Conservation (phyloP, 148 eudicot genomes). For the Persicaria tinctoria region DNA sequence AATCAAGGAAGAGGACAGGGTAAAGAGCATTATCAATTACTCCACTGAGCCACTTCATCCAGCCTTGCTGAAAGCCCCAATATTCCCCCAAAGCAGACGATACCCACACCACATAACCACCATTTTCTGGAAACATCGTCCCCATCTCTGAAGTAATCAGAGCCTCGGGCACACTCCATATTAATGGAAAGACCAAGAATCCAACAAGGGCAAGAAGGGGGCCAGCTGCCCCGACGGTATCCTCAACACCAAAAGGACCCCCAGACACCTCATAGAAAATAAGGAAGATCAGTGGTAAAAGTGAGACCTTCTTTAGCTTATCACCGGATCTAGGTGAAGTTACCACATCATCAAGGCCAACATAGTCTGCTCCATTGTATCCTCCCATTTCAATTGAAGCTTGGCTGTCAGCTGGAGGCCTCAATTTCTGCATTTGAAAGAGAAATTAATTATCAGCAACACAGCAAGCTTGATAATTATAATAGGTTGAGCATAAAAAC, state of each 20-base stretch:
- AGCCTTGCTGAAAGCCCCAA: conserved; percentile 38
- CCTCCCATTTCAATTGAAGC: conserved; percentile 19
- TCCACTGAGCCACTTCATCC: conserved; percentile 36
- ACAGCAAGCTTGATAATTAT: background rate
- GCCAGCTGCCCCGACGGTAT: conserved; percentile 29
- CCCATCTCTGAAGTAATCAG: conserved; percentile 35
- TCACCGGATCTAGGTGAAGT: conserved; percentile 12
- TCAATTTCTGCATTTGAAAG: conserved; percentile 18
- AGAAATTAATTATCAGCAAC: background rate
- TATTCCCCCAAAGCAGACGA: conserved; percentile 30
- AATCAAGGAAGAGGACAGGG: conserved; percentile 17
- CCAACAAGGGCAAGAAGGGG: conserved; percentile 31
- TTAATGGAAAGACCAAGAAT: conserved; percentile 25
- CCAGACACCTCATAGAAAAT: conserved; percentile 37
- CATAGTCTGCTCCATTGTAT: conserved; percentile 20
- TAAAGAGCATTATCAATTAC: conserved; percentile 16
- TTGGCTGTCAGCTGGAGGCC: conserved; percentile 13
- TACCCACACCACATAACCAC: conserved; percentile 38
- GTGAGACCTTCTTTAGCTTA: conserved; percentile 17
- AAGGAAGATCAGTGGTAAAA: conserved; percentile 30
- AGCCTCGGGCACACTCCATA: conserved; percentile 37
- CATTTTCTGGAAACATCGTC: conserved; percentile 37
- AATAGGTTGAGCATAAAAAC: too few species aligned
- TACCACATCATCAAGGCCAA: conserved; percentile 16
- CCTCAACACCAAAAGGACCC: conserved; percentile 31